Evolutionary conservation across 1,284 basidiomycete species (phyloP), one percentile per base, ranked within the genome.

Genomic region (Anthracocystis setariae): DNA sequence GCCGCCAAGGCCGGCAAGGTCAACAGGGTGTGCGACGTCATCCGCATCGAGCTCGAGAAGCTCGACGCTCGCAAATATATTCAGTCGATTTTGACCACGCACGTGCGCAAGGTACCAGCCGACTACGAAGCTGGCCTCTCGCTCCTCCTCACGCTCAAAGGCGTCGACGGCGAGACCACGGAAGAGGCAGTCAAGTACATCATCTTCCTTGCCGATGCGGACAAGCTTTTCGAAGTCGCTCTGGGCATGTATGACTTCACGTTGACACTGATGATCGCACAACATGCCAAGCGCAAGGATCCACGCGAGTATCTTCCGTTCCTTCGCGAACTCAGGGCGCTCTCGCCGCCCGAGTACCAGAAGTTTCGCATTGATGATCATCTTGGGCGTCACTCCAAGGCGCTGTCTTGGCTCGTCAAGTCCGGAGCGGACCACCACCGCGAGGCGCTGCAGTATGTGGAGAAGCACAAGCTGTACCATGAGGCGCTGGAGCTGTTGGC

Each of bases 201-300:
- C 83, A 96, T 99, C 82, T 99, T 98, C 87, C 88, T 99, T 29
- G 93, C 93, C 17, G 93, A 98, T 79, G 93, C 94, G 0, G 90
- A 98, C 77, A 88, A 88, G 66, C 87, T 98, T 3, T 98, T 94
- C 84, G 90, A 98, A 81, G 91, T 92, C 5, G 96, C 96, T 1
- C 87, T 99, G 23, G 95, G 96, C 23, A 98, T 98, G 93, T 99
- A 99, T 84, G 93, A 99, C 84, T 97, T 98, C 84, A 90, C 91
- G 21, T 86, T 99, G 2, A 94, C 97, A 2, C 86, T 98, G 32
- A 90, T 98, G 89, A 88, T 99, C 35, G 95, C 96, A 1, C 96
- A 98, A 82, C 92, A 98, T 78, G 92, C 94, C 33, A 94, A 97
- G 83, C 95, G 94, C 29, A 79, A 96, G 91, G 95, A 99, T 84